These are phyloP conservation scores for Cucumis melo DNA, from an alignment of 306 rosid species.

Conservation along the genomic window DNA sequence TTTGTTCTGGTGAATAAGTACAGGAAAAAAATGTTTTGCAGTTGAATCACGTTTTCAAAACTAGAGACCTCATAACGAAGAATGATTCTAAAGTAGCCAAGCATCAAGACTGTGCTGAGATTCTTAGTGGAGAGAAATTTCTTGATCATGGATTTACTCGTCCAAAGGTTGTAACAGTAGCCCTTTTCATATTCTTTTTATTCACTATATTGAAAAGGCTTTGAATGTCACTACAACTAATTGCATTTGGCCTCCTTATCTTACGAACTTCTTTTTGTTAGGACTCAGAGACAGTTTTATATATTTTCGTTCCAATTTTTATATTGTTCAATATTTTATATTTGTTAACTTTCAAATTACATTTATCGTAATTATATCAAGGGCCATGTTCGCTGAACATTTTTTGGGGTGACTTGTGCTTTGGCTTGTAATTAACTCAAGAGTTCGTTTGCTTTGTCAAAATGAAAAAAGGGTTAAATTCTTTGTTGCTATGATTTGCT, in stretches of 20 bases:
- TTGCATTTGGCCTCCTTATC: not conserved
- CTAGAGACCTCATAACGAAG: constrained; percentile 56
- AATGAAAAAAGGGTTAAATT: not conserved
- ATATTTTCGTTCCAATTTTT: not conserved
- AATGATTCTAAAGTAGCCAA: constrained; percentile 53
- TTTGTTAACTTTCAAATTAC: not conserved
- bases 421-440: not conserved
- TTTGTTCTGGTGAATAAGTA: constrained; percentile 3
- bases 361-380: not conserved
- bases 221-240: not conserved
- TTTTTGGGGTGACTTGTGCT: not conserved
- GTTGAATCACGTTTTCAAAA: constrained; percentile 80
- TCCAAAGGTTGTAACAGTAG: constrained; percentile 57
- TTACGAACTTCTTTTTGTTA: not conserved
- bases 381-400: not conserved
- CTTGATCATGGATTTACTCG: constrained; percentile 94
- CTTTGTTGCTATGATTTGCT: constrained; percentile 7
- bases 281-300: not conserved
- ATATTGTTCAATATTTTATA: not conserved
- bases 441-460: not conserved
- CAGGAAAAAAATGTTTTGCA: constrained; percentile 21
- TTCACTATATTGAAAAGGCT: not conserved
- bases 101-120: constrained; percentile 27
- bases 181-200: constrained; percentile 1
- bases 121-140: constrained; percentile 27